Evolutionary conservation across 352 stramenopile species (phyloP).

Genomic region (Pythium periplocum): DNA sequence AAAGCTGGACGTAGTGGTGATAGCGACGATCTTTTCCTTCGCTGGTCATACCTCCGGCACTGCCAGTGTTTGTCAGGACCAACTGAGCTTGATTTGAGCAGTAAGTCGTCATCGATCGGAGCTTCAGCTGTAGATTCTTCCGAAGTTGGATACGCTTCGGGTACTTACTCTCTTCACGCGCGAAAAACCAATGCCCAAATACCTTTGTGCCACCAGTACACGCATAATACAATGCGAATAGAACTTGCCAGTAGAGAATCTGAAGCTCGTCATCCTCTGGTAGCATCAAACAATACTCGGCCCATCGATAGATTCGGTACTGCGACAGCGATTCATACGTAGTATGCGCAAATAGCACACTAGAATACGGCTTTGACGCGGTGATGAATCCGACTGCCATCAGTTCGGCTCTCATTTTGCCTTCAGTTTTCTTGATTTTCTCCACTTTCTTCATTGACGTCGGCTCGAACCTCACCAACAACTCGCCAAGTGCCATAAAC

Average conservation of each 20-base stretch:
- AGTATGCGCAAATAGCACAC: conserved; percentile 17
- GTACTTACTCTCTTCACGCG: conserved; percentile 19
- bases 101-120: conserved; percentile 22
- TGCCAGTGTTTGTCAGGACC: conserved; percentile 14
- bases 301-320: conserved; percentile 29
- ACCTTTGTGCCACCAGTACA: conserved; percentile 21
- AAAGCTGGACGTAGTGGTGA: conserved; percentile 26
- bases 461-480: conserved; percentile 73
- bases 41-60: conserved; percentile 13
- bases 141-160: conserved; percentile 16
- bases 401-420: conserved; percentile 47
- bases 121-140: conserved; percentile 25
- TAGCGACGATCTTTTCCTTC: conserved; percentile 26
- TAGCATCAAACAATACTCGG: conserved; percentile 20
- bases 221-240: conserved; percentile 35
- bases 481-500: conserved; percentile 53
- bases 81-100: conserved; percentile 28
- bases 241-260: conserved; percentile 36
- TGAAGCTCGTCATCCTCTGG: conserved; percentile 22
- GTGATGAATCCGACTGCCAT: conserved; percentile 10
- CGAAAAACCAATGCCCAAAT: conserved; percentile 29
- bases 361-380: conserved; percentile 9
- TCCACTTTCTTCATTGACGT: conserved; percentile 77
- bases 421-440: conserved; percentile 65
- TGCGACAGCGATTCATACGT: conserved; percentile 16